Evolutionary conservation across 2,329 filamentous ascomycete species (phyloP), one percentile per base, ranked within the genome.

Genomic region (Botrytis aclada): DNA sequence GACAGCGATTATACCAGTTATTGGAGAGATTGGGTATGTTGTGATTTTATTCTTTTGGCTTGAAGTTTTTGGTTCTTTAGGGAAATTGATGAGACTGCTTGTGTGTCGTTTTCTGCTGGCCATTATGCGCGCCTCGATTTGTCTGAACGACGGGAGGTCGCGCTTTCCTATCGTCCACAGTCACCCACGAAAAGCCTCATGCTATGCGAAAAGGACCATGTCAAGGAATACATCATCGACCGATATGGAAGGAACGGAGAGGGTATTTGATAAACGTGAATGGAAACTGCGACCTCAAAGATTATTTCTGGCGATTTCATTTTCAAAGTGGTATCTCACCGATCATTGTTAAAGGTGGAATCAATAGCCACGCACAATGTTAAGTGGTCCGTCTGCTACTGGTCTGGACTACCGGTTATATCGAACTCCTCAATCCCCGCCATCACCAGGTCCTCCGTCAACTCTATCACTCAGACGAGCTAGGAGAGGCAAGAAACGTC

Each of bases 1-100:
- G 96, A 99, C 82, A 98, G 95, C 84, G 96, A 99, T 85, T 99
- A 98, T 83, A 98, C 96, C 66, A 98, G 94, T 84, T 99, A 98
- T 83, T 99, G 96, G 96, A 88, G 95, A 83, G 96, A 99, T 85
- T 99, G 96, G 96, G 96, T 98, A 86, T 85, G 93, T 72, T 72
- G 37, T 69, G 61, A 10, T 60, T 32, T 74, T 74, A 58, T 72
- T 74, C 70, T 77, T 77, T 73, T 51, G 32, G 58, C 67, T 65
- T 54, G 45, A 37, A 18, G 41, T 65, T 69, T 29, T 70, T 69
- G 70, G 74, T 71, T 74, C 32, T 64, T 43, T 45, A 4, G 9
- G 25, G 25, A 41, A 18, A 3, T 56, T 41, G 18, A 64, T 66
- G 18, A 20, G n/a, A 56, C 5, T 7, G 45, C 4, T 9, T 39